Conservation (phyloP, 1,139 yeast genomes). For the Magnusiomyces sp. region DNA sequence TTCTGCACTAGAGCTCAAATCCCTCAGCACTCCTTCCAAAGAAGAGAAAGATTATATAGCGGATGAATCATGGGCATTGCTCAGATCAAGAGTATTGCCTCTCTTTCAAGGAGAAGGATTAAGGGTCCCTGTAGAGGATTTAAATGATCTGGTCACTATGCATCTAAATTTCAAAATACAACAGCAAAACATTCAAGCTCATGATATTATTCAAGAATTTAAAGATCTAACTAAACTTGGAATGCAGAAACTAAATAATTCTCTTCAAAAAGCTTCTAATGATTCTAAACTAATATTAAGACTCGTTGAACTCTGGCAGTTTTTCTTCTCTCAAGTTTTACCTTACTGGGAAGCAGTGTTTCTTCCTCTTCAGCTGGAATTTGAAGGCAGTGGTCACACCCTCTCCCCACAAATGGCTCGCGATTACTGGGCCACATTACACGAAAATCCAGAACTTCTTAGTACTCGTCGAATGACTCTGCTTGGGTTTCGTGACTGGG, state of each 20-base stretch:
- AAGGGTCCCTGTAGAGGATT: slow-evolving; percentile 48
- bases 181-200: slow-evolving; percentile 32
- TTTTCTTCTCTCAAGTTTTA: slow-evolving; percentile 44
- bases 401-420: slow-evolving; percentile 27
- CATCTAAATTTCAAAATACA: slow-evolving; percentile 39
- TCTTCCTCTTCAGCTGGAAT: slow-evolving; percentile 49
- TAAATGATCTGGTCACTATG: slow-evolving; percentile 41
- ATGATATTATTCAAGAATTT: slow-evolving; percentile 37
- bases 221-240: slow-evolving; percentile 41
- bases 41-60: slow-evolving; percentile 34
- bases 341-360: slow-evolving; percentile 54
- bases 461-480: slow-evolving; percentile 30
- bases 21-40: slow-evolving; percentile 15
- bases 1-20: slow-evolving; percentile 29
- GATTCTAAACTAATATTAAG: slow-evolving; percentile 23
- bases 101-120: slow-evolving; percentile 43
- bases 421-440: slow-evolving; percentile 34
- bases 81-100: slow-evolving; percentile 39
- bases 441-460: slow-evolving; percentile 23
- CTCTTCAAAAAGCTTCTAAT: slow-evolving; percentile 19
- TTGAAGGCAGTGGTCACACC: slow-evolving; percentile 35
- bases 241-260: slow-evolving; percentile 35
- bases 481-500: slow-evolving; percentile 31
- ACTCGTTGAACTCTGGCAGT: slow-evolving; percentile 43
- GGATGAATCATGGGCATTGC: slow-evolving; percentile 43